These are phyloP conservation scores for Begonia fuchsioides DNA, from an alignment of 306 rosid species.

Conservation along the genomic window DNA sequence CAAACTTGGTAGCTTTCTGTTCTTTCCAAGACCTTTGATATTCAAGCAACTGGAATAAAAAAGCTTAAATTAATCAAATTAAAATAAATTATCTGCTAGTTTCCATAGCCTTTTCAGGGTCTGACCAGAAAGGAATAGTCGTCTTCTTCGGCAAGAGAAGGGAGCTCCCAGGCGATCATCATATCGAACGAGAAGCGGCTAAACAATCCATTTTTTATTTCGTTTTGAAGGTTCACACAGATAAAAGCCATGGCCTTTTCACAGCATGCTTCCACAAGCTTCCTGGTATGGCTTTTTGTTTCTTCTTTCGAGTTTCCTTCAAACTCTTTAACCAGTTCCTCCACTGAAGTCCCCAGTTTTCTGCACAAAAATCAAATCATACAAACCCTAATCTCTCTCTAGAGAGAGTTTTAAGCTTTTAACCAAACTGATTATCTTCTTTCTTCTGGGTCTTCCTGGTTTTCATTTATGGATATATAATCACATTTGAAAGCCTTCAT, in stretches of 20 bases:
- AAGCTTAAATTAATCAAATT: not conserved
- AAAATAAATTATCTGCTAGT: too few species aligned
- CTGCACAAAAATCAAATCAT: slow-evolving; percentile 18
- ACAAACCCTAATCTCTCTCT: too few species aligned
- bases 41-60: not conserved
- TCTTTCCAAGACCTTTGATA: too few species aligned
- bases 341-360: slow-evolving; percentile 34
- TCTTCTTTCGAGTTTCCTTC: slow-evolving; percentile 46
- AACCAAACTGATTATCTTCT: too few species aligned
- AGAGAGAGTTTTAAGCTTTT: too few species aligned
- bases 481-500: too few species aligned
- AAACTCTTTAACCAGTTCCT: slow-evolving; percentile 45
- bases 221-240: slow-evolving; percentile 30
- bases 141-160: slow-evolving; percentile 34
- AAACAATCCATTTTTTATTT: slow-evolving; percentile 41
- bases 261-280: slow-evolving; percentile 60
- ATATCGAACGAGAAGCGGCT: slow-evolving; percentile 55
- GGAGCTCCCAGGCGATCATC: slow-evolving; percentile 93
- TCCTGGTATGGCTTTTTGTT: slow-evolving; percentile 26
- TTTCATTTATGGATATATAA: too few species aligned
- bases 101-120: not conserved
- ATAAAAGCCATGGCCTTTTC: slow-evolving; percentile 29
- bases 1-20: too few species aligned
- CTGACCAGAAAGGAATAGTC: not conserved
- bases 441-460: too few species aligned